Conservation (phyloP, 2,329 filamentous ascomycete genomes). For the Lanzia echinophila region DNA sequence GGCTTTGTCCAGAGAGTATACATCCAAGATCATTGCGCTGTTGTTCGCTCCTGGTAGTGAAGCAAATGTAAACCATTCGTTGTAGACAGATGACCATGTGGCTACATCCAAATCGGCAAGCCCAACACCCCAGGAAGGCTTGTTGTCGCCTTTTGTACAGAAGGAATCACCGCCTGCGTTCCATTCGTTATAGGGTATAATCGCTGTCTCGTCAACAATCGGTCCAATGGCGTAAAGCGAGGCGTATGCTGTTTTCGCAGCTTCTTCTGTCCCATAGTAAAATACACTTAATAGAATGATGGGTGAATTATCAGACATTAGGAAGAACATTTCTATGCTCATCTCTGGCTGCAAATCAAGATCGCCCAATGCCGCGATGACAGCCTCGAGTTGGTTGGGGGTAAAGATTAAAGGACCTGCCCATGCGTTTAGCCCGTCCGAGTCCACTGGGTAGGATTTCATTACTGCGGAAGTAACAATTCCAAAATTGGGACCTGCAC, state of each 20-base stretch:
- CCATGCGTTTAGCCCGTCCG: neutral
- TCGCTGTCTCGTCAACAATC: neutral
- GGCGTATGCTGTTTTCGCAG: neutral
- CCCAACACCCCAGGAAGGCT: conserved; percentile 2
- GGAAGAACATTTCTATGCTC: conserved; percentile 5
- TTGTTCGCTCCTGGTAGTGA: neutral
- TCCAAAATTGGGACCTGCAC: conserved; percentile 11
- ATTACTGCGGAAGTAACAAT: conserved; percentile 2
- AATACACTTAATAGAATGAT: neutral
- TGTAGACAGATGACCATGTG: neutral
- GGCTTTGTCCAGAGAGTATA: neutral
- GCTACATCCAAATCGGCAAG: neutral
- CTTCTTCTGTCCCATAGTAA: conserved; percentile 3
- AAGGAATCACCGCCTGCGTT: neutral
- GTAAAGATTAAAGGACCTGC: neutral
- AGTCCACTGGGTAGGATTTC: conserved; percentile 2
- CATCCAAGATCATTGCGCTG: neutral
- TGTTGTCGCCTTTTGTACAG: conserved; percentile 1
- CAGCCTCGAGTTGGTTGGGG: neutral
- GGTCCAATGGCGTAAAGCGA: conserved; percentile 1
- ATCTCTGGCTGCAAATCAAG: conserved; percentile 1
- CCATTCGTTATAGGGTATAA: neutral
- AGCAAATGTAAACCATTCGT: neutral
- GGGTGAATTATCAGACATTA: neutral
- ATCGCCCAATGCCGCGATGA: neutral